These are phyloP conservation scores for Cyclostephanos tholiformis DNA, from an alignment of 108 stramenopile species.

Conservation along the genomic window DNA sequence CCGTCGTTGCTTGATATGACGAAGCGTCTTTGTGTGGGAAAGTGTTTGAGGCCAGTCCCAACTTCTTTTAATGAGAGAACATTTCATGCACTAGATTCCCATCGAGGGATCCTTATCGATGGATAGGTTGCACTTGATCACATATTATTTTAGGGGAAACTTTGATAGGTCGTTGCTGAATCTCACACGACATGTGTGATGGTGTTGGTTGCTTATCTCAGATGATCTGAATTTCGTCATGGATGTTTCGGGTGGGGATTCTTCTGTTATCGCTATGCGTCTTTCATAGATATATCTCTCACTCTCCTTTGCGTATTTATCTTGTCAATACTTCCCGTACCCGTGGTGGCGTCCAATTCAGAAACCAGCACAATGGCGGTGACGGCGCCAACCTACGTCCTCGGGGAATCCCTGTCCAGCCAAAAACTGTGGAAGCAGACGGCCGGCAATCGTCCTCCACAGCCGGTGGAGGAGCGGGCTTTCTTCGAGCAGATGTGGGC, in stretches of 20 bases:
- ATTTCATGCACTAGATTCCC: no score
- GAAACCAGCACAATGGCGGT: conserved; percentile 75
- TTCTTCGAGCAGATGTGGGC: conserved; percentile 94
- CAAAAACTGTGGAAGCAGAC: conserved; percentile 93
- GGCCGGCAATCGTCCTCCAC: conserved; percentile 91
- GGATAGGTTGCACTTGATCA: background rate
- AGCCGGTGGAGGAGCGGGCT: conserved; percentile 89
- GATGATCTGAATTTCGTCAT: background rate
- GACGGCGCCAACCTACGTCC: conserved; percentile 90
- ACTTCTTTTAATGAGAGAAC: no score
- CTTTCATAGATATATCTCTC: no score
- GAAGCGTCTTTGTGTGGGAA: no score
- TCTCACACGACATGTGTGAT: no score
- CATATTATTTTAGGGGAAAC: no score
- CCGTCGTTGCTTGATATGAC: background rate
- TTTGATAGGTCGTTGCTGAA: no score
- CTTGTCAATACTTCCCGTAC: background rate
- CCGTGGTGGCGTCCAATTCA: no score
- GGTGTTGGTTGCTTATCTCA: background rate
- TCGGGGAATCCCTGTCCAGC: conserved; percentile 81
- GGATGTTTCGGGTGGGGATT: background rate
- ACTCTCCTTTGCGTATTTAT: no score
- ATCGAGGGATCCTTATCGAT: background rate
- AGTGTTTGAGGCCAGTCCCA: no score
- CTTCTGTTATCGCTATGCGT: no score